Percentiles rank a stretch among this genome's conserved stretches.
phyloP scores from a whole-genome alignment of 257 asterid species.

The Osmanthus fragrans region DNA sequence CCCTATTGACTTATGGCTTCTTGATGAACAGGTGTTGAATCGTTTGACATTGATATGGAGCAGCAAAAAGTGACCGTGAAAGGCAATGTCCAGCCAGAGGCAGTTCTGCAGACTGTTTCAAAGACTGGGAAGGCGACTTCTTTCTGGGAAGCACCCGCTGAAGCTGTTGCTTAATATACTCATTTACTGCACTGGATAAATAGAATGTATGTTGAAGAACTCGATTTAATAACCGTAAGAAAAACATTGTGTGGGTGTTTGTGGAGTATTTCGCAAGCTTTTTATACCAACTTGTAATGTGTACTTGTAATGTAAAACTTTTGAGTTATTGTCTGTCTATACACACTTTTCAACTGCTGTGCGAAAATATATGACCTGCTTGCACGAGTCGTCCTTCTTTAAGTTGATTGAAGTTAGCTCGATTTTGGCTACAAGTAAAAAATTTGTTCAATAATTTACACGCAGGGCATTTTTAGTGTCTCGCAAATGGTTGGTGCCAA shows the following conservation, averaged over 20 bases:
- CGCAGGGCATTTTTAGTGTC: too few relatives aligned
- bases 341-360: neutral
- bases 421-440: neutral
- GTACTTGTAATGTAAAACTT: neutral
- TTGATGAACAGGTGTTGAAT: constrained; percentile 66
- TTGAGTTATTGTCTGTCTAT: neutral
- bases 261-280: constrained; percentile 22
- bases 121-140: constrained; percentile 89
- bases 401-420: neutral
- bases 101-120: constrained; percentile 78
- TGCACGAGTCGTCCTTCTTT: neutral
- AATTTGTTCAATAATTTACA: too few relatives aligned
- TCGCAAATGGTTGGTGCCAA: too few relatives aligned
- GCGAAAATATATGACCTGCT: neutral
- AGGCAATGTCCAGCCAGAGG: constrained; percentile 75
- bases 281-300: neutral
- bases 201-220: constrained; percentile 18
- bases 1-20: neutral
- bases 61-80: constrained; percentile 87
- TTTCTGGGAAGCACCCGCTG: constrained; percentile 67
- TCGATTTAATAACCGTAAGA: constrained; percentile 21
- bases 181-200: neutral
- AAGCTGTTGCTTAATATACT: constrained; percentile 30
- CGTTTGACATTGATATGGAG: constrained; percentile 71
- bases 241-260: constrained; percentile 18